Evolutionary conservation across 208 protist genomes (phyloP).

Genomic region (Vickermania ingenoplastis): DNA sequence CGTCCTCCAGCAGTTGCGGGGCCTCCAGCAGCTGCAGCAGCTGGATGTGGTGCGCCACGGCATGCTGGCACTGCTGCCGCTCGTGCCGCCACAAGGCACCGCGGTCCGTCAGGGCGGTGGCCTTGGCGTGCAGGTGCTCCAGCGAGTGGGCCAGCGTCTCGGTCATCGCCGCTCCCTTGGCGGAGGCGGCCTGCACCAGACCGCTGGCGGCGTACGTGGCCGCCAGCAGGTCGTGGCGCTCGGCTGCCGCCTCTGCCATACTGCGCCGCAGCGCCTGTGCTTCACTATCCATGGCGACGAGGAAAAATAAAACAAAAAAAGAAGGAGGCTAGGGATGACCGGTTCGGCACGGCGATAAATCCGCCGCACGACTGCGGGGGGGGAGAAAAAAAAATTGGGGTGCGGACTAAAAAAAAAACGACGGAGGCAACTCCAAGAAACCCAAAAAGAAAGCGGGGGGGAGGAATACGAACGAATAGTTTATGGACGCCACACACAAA

Average conservation of each 20-base stretch:
- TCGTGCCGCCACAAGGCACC: constrained; percentile 56
- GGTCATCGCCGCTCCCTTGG: constrained; percentile 22
- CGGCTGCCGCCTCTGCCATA: constrained; percentile 58
- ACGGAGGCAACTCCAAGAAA: too few species aligned
- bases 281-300: constrained; percentile 7
- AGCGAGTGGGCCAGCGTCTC: constrained; percentile 36
- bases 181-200: constrained; percentile 19
- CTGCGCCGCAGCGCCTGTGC: constrained; percentile 33
- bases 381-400: too few species aligned
- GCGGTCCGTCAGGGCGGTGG: constrained; percentile 24
- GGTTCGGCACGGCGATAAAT: not conserved
- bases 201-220: constrained; percentile 45
- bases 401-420: too few species aligned
- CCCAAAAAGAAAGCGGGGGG: too few species aligned
- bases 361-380: not conserved
- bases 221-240: constrained; percentile 51
- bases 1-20: constrained; percentile 49
- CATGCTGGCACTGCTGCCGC: constrained; percentile 31
- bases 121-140: constrained; percentile 34
- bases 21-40: constrained; percentile 67
- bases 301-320: constrained; percentile 10
- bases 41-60: constrained; percentile 46
- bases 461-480: too few species aligned
- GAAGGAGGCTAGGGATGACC: too few species aligned
- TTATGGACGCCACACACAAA: too few species aligned